Evolutionary conservation across 495 filamentous ascomycete species (phyloP), one percentile per base, ranked within the genome.

Genomic region (Hypoxylon fragiforme): DNA sequence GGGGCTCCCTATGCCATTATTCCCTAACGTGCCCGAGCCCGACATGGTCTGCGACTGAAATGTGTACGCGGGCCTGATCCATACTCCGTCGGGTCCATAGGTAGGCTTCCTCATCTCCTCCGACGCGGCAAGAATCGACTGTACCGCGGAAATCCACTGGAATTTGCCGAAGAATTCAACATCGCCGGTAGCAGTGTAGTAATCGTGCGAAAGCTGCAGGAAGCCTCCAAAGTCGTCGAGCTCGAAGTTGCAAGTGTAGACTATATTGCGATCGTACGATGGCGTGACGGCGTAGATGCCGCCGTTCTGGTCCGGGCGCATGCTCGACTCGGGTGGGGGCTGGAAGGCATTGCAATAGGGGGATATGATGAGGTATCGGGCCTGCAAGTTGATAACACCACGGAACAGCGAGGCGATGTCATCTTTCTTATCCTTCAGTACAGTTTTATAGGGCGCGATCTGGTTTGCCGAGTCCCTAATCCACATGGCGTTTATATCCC

Each of bases 401-500:
- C 81, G 74, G 59, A 79, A 85, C 1, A 86, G 70, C 11, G 79
- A 79, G 16, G 83, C 83, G 15, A 86, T 70, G 46, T 83, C 67
- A 9, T 69, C 60, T 4, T 73, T 68, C n/a, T 62, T 54, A 7
- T 73, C 80, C 49, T 81, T 76, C 15, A 86, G 63, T 3, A 87
- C 63, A 0, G 76, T 74, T 15, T 78, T 72, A 57, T 85, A 85
- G 24, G 81, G 82, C 46, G 81, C 77, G 50, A 86, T 74, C 62
- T 85, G 82, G 49, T 81, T 81, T 12, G 81, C 76, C 26, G 81
- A 85, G 56, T 85, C 83, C 12, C 83, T 77, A 60, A 86, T 71
- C 82, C 83, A 85, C 81, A 85, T 84, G 18, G 82, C 83, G 53
- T 85, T 79, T 67, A 84, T 84, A 59, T 85, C 81, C 19, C 83